Evolutionary conservation across 352 stramenopile species (phyloP).

Genomic region (Phytophthora sansomeana): DNA sequence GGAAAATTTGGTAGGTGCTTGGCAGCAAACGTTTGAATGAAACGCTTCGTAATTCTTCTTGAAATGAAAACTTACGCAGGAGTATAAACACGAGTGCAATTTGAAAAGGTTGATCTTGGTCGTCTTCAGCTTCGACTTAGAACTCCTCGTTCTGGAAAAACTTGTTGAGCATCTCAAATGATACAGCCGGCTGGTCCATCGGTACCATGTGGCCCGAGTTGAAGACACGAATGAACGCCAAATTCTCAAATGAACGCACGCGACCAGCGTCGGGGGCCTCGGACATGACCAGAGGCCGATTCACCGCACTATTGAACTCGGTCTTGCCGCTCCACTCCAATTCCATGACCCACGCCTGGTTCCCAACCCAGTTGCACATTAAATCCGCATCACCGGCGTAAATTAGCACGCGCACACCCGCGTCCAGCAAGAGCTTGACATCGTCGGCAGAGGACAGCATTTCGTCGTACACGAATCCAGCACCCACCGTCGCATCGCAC

Average conservation of each 20-base stretch:
- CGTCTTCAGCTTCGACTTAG: slow-evolving; percentile 20
- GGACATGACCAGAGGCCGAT: slow-evolving; percentile 41
- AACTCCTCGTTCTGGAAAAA: slow-evolving; percentile 82
- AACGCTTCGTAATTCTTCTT: no score
- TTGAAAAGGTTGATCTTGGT: neutral
- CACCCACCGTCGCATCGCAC: slow-evolving; percentile 94
- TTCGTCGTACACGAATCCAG: slow-evolving; percentile 91
- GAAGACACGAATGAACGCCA: slow-evolving; percentile 95
- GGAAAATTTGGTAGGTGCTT: no score
- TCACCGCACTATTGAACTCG: slow-evolving; percentile 79
- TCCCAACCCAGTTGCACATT: slow-evolving; percentile 98
- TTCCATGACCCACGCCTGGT: slow-evolving; percentile 93
- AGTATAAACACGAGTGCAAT: neutral
- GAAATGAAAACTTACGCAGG: neutral
- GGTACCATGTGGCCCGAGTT: slow-evolving; percentile 96
- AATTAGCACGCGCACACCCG: slow-evolving; percentile 87
- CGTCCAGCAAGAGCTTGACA: slow-evolving; percentile 86
- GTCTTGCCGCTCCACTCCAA: slow-evolving; percentile 93
- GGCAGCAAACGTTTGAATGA: no score
- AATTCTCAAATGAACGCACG: slow-evolving; percentile 62
- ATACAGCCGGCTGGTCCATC: slow-evolving; percentile 91
- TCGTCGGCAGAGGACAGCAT: slow-evolving; percentile 95
- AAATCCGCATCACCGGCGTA: slow-evolving; percentile 98
- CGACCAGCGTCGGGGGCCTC: slow-evolving; percentile 40
- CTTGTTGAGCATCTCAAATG: slow-evolving; percentile 93